Base-by-base conservation (phyloP, 2,329 filamentous ascomycete species). In the Apiospora arundinis region DNA sequence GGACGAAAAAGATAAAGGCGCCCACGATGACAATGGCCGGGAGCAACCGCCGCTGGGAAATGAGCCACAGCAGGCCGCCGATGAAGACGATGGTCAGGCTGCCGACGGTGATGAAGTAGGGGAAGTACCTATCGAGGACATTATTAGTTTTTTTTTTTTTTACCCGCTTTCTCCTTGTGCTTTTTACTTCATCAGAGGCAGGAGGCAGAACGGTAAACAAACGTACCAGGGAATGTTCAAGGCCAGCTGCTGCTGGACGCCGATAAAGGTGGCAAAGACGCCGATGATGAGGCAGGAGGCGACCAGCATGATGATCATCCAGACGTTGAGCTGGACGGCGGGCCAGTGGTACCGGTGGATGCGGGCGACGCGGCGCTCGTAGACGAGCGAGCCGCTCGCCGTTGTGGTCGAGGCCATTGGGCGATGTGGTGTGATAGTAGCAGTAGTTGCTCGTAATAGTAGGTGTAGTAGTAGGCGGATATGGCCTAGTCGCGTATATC, bases 261-360 rank as follows among this genome's bases (percentile, higher is more conserved):
- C 82, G 72, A 92, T 84, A 73, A 92, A 92, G 25, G 83, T 86
- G 18, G 86, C 83, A 74, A 91, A 90, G 25, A 92, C 86, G 69
- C 90, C 91, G 52, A 92, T 84, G 73, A 91, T 87, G 69, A 85
- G 86, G 70, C 85, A 83, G 6, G 88, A 86, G 1, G 89, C 86
- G 4, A 90, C 83, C 14, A 92, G 82, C 87, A 92, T 92, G 74
- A 92, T 83, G 68, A 92, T 83, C 77, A 92, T 89, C 89, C 91
- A 92, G 68, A 92, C 81, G 77, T 92, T 92, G 72, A 92, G 85
- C 80, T 91, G 88, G 70, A 89, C 80, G n/a, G 89, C 88, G 23
- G 91, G 91, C 91, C 91, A 92, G 82, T 90, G 89, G 84, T 92
- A 92, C 56, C 86, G 87, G 77, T 88, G 87, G 4, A 90, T 80